Evolutionary conservation across 768 basidiomycete species (phyloP).

Genomic region (Clitopilus hobsonii): DNA sequence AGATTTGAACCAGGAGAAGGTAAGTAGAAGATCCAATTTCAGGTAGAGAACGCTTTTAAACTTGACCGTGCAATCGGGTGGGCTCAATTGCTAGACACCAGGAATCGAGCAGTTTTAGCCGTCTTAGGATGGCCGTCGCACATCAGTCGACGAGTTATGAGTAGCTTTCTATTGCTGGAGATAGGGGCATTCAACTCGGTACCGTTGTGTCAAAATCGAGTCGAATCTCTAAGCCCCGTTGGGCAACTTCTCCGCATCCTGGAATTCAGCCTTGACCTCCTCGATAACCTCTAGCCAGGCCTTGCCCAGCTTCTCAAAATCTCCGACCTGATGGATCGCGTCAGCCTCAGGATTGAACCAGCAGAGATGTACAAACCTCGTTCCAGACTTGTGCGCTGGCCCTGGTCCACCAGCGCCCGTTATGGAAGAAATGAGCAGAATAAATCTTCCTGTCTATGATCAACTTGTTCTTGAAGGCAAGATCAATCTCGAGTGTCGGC

Average conservation of each 20-base stretch:
- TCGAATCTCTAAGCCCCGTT: background rate
- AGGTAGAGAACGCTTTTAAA: too few relatives aligned
- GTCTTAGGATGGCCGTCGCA: too few relatives aligned
- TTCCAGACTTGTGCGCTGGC: conserved; percentile 18
- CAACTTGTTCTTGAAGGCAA: conserved; percentile 21
- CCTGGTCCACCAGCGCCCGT: conserved; percentile 15
- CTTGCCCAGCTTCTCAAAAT: conserved; percentile 4
- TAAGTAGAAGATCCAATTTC: too few relatives aligned
- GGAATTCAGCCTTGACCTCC: background rate
- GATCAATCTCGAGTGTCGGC: conserved; percentile 13
- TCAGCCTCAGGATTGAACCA: background rate
- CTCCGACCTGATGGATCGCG: background rate
- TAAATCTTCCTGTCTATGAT: conserved; percentile 21
- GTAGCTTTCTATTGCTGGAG: background rate
- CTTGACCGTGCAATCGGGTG: too few relatives aligned
- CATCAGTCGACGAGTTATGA: too few relatives aligned
- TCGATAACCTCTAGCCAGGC: conserved; percentile 3
- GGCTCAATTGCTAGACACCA: too few relatives aligned
- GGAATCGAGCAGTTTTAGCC: too few relatives aligned
- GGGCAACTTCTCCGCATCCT: background rate
- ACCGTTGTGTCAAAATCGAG: background rate
- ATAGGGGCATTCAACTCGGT: background rate
- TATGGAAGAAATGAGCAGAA: conserved; percentile 11
- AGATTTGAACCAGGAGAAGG: too few relatives aligned
- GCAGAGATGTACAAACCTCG: conserved; percentile 6